Evolutionary conservation across 192 early-diverging fungal species (phyloP).

Genomic region (Dimargaris xerosporica): DNA sequence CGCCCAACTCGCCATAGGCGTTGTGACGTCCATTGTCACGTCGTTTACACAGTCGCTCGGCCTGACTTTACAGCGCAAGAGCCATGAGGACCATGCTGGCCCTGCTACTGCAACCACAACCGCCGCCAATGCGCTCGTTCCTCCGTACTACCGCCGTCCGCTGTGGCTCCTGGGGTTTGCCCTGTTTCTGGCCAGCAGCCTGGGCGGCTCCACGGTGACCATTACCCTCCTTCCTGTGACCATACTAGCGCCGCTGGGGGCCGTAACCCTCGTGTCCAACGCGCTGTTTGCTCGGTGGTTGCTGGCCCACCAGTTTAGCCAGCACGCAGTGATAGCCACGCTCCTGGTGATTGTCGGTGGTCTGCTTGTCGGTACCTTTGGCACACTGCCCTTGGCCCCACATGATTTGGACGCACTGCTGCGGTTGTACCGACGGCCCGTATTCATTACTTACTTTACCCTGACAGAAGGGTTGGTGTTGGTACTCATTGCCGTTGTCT

Average conservation of each 20-base stretch:
- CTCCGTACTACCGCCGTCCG: constrained; percentile 30
- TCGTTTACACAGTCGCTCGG: constrained; percentile 58
- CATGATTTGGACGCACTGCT: constrained; percentile 52
- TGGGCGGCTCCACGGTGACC: constrained; percentile 51
- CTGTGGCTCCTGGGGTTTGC: constrained; percentile 53
- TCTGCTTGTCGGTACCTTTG: constrained; percentile 50
- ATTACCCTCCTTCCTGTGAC: constrained; percentile 64
- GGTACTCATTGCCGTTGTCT: constrained; percentile 27
- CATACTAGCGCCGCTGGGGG: constrained; percentile 59
- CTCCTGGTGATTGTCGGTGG: constrained; percentile 47
- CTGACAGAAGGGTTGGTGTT: constrained; percentile 33
- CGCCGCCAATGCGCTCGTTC: not conserved
- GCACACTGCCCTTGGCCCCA: constrained; percentile 55
- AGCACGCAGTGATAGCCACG: constrained; percentile 45
- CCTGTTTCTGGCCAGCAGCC: constrained; percentile 50
- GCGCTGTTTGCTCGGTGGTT: constrained; percentile 53
- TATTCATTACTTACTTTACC: constrained; percentile 49
- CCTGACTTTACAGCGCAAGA: constrained; percentile 59
- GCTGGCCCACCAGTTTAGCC: constrained; percentile 43
- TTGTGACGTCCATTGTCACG: constrained; percentile 43
- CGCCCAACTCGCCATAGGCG: constrained; percentile 28
- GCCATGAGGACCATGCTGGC: constrained; percentile 32
- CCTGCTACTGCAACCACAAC: constrained; percentile 6
- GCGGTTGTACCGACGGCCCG: constrained; percentile 41
- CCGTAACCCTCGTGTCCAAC: constrained; percentile 59